These are phyloP conservation scores for Metschnikowia bowlesiae DNA, from an alignment of 805 yeast genomes.

Conservation along the genomic window DNA sequence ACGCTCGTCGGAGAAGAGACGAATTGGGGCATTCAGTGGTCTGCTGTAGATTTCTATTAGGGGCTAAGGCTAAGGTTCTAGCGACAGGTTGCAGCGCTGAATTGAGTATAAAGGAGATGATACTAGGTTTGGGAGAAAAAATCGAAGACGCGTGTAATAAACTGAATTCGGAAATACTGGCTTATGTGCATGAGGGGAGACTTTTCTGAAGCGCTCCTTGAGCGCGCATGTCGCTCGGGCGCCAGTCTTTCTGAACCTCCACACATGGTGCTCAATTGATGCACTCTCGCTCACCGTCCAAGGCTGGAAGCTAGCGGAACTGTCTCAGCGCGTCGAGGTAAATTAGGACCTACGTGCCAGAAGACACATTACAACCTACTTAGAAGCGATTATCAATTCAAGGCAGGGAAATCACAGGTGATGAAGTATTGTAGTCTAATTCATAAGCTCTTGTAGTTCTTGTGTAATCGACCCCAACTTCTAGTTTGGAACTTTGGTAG, in stretches of 20 bases:
- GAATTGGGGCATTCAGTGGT: constrained; percentile 33
- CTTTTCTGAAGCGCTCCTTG: not conserved
- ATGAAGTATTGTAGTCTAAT: too few species aligned
- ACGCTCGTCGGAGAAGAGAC: constrained; percentile 42
- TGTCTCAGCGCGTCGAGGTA: too few species aligned
- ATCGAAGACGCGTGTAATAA: constrained; percentile 10
- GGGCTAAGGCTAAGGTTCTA: not conserved
- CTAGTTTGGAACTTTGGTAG: constrained; percentile 36
- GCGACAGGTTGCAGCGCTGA: not conserved
- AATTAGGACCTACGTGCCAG: too few species aligned
- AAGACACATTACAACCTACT: too few species aligned
- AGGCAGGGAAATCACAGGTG: too few species aligned
- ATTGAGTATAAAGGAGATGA: not conserved
- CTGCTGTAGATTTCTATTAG: not conserved
- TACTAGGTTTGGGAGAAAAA: not conserved
- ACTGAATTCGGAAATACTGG: constrained; percentile 6
- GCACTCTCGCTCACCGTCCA: too few species aligned
- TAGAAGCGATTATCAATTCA: too few species aligned
- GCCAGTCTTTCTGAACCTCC: not conserved
- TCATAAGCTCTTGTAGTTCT: too few species aligned
- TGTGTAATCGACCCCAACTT: not conserved
- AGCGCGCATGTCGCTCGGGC: not conserved
- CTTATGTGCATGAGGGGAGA: not conserved
- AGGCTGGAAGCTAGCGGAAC: too few species aligned
- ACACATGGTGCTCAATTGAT: too few species aligned